Percentiles rank a stretch among this genome's conserved stretches.
These are phyloP conservation scores for Pseudoscleropodium purum DNA, from an alignment of 225 moss, liverwort and hornwort species.

Conservation along the genomic window DNA sequence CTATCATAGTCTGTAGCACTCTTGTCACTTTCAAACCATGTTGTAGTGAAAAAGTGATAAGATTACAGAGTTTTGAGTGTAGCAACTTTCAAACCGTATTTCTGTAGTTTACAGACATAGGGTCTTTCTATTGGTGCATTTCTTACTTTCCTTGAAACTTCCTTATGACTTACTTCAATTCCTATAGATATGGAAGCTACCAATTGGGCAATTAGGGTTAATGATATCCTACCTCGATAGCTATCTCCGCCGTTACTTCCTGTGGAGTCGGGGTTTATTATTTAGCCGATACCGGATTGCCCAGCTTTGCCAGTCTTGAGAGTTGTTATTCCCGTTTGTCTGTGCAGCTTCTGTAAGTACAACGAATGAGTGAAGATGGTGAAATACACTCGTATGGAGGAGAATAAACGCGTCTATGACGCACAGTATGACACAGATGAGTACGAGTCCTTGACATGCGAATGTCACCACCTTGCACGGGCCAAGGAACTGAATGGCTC, in stretches of 20 bases:
- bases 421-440: constrained; percentile 51
- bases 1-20: background rate
- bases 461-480: constrained; percentile 48
- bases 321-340: background rate
- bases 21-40: background rate
- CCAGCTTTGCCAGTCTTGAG: background rate
- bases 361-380: constrained; percentile 47
- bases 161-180: background rate
- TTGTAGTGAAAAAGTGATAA: background rate
- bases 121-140: background rate
- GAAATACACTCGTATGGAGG: constrained; percentile 55
- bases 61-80: background rate
- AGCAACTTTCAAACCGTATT: background rate
- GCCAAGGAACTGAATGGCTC: constrained; percentile 44
- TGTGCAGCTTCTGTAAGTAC: constrained; percentile 29
- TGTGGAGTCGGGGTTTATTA: background rate
- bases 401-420: constrained; percentile 47
- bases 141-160: background rate
- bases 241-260: background rate
- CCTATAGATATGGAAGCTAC: background rate
- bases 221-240: background rate
- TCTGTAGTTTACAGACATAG: background rate
- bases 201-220: background rate
- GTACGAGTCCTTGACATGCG: constrained; percentile 46
- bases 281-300: background rate